Evolutionary conservation across 768 basidiomycete genomes (phyloP).

Genomic region (Tulasnella sp.): DNA sequence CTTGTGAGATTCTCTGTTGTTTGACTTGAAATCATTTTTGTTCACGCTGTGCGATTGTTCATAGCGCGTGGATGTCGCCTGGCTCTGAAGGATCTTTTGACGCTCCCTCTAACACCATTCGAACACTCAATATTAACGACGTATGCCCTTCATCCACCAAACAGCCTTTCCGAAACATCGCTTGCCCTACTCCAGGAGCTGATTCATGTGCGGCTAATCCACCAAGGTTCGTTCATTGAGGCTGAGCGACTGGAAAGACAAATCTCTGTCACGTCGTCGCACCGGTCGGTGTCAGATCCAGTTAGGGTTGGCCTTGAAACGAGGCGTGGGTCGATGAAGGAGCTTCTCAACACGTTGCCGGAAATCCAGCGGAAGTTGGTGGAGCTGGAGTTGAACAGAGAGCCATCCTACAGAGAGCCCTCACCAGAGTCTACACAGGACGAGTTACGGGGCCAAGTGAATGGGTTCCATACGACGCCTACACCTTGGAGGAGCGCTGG

Average conservation of each 20-base stretch:
- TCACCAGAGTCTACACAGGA: slow-evolving; percentile 14
- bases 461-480: not conserved
- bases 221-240: slow-evolving; percentile 55
- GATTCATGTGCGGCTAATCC: slow-evolving; percentile 65
- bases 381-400: slow-evolving; percentile 44
- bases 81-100: slow-evolving; percentile 50
- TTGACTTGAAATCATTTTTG: not conserved
- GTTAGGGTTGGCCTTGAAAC: slow-evolving; percentile 13
- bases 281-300: slow-evolving; percentile 26
- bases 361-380: slow-evolving; percentile 49
- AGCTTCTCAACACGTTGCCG: slow-evolving; percentile 53
- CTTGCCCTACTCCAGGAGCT: slow-evolving; percentile 60
- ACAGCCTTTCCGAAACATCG: slow-evolving; percentile 36
- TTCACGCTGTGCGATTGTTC: not conserved
- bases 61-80: slow-evolving; percentile 48
- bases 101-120: slow-evolving; percentile 51
- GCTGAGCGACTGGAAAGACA: slow-evolving; percentile 66
- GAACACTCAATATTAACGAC: slow-evolving; percentile 49
- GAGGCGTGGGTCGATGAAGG: slow-evolving; percentile 47
- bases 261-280: slow-evolving; percentile 33
- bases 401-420: not conserved
- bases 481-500: no score
- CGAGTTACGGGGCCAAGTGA: slow-evolving; percentile 16
- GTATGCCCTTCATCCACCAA: slow-evolving; percentile 48
- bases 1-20: not conserved